Evolutionary conservation across 768 basidiomycete species (phyloP).

Genomic region (Fomitopsis serialis): DNA sequence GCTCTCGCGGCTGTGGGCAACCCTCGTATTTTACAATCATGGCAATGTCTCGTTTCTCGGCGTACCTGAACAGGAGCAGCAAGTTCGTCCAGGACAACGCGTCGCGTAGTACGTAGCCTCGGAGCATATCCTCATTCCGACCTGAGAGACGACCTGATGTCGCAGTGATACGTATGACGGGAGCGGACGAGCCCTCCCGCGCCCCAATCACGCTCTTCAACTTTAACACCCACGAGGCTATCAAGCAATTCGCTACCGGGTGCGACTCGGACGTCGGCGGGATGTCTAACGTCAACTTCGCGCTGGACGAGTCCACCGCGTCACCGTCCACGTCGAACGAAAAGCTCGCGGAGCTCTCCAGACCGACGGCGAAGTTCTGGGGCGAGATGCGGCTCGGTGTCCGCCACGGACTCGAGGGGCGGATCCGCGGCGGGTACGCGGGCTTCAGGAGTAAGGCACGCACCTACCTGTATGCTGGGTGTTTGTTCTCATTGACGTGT

Average conservation of each 20-base stretch:
- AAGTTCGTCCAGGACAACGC: conserved; percentile 35
- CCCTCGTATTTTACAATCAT: no score
- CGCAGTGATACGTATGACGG: conserved; percentile 71
- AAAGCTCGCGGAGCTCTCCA: conserved; percentile 28
- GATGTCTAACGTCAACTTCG: conserved; percentile 71
- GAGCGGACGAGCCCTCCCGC: conserved; percentile 58
- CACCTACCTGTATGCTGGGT: background rate
- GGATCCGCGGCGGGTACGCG: conserved; percentile 82
- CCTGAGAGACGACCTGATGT: background rate
- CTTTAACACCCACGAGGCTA: conserved; percentile 54
- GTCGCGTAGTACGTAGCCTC: conserved; percentile 34
- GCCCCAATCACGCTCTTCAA: conserved; percentile 60
- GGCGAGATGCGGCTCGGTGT: conserved; percentile 74
- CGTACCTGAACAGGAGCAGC: conserved; percentile 35
- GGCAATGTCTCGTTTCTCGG: conserved; percentile 18
- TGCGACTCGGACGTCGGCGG: conserved; percentile 90
- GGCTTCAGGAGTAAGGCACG: conserved; percentile 83
- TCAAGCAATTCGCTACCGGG: conserved; percentile 67
- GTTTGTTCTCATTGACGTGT: background rate
- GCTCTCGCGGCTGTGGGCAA: no score
- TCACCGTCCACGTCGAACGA: background rate
- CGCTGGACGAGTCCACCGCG: conserved; percentile 51
- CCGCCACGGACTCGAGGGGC: conserved; percentile 56
- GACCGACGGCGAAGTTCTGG: conserved; percentile 68
- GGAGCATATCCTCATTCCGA: conserved; percentile 3